Base-by-base conservation (phyloP, 2,329 filamentous ascomycete genomes). In the Fusarium sp. region DNA sequence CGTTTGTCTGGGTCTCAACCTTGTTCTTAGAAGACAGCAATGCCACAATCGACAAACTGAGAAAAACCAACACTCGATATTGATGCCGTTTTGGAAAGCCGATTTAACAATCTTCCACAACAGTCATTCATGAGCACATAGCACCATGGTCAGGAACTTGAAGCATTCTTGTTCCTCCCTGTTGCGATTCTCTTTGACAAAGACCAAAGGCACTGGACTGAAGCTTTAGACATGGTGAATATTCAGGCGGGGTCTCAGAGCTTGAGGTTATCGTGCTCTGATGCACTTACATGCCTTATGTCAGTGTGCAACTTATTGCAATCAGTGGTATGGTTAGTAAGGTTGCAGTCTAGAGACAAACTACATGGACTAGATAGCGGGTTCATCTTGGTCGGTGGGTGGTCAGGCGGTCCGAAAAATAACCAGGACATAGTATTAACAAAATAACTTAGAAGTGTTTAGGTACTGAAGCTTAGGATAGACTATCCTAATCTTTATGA, bases 1-100 rank as follows among this genome's bases (percentile, higher is more conserved):
- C 50, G 53, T 56, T 46, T 42, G 45, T 56, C 43, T 42, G 42
- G 45, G 43, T 59, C 27, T 56, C 43, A 29, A 22, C 12, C 29
- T 40, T 29, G 38, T 32, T 49, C 11, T n/a, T 52, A 51, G 49
- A 40, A 22, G 22, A 16, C 16, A 40, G 49, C 29, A 30, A 40
- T 52, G 27, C 32, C 32, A 52, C n/a, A 16, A 20, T 34, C 24
- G n/a, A 9, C 14, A 22, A 51, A 51, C 6, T 15, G 18, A 38
- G 49, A 43, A 43, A 8, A 22, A 40, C 10, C 15, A 9, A 20
- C 2, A 40, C 24, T 38, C 8, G 15, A 14, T 38, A 20, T 38
- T 5, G 18, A n/a, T 25, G 18, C 15, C 14, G 15, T 24, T 50
- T 6, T n/a, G 24, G 18, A 10, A 14, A 25, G 8, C 8, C 9